Base-by-base conservation (phyloP, 192 early-diverging fungal genomes). In the Backusella morwellensis region DNA sequence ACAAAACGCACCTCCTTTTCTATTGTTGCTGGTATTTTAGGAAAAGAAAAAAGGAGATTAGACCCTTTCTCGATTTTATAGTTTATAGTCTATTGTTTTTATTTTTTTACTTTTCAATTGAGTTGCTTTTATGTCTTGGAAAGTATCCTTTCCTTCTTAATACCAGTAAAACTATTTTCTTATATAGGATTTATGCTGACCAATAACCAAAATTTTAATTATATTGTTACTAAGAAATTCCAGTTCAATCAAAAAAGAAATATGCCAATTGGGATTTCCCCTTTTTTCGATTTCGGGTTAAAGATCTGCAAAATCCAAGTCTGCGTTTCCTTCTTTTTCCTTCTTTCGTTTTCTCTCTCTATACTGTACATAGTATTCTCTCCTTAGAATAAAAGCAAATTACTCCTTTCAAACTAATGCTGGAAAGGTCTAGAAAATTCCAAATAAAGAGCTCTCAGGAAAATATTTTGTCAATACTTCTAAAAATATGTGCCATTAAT, bases 401-500 rank as follows among this genome's bases (percentile, higher is more conserved):
- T 12, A 29, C 56, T 26, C 56, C 56, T 63, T 63, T 63, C n/a
- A 11, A 23, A 29, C 21, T 26, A 23, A 14, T 15, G 26, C 23
- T 63, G 56, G 56, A 63, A 63, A 26, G 21, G 56, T 63, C 56
- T 63, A 63, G 56, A 63, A 63, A 63, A 29, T 63, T 63, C 56
- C 26, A 63, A 29, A 12, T 63, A 23, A 63, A 12, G 9, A 12
- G 23, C 23, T 12, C 8, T n/a, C 5, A 50, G 6, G 5, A 50
- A 17, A 50, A 19, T 4, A 44, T 44, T 15, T 44, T 15, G 15
- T 2, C 7, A 12, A 40, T 12, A 40, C 2, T 40, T 40, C 38
- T 12, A 44, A 44, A 44, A 44, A 44, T 44, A 44, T 14, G 38
- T 40, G 2, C 38, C 38, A 40, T 40, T 11, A 40, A 40, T 40